A percentile compares a stretch with the other conserved stretches of the same genome.
These are phyloP conservation scores for Vaccinium darrowii DNA, from an alignment of 148 eudicot species.

Conservation along the genomic window DNA sequence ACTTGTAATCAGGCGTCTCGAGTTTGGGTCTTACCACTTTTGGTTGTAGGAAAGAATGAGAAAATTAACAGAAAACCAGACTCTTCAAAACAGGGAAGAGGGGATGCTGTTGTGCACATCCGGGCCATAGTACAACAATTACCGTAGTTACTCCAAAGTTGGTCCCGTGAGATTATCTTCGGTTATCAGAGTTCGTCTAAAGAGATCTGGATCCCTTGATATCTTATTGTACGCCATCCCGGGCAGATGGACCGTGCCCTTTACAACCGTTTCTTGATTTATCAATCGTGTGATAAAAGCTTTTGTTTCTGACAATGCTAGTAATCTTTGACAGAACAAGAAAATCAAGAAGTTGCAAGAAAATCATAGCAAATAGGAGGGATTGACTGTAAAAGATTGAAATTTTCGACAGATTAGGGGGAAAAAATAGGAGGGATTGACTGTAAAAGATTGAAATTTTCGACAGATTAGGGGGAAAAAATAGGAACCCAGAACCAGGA, in stretches of 20 bases:
- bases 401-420: neutral
- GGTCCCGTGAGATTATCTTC: neutral
- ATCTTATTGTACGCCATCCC: neutral
- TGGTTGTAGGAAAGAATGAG: neutral
- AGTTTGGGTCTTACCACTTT: too few relatives aligned
- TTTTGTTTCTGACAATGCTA: neutral
- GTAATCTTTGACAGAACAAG: neutral
- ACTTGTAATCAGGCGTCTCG: too few relatives aligned
- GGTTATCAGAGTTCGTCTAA: neutral
- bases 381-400: neutral
- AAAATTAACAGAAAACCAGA: neutral
- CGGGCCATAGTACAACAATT: too few relatives aligned
- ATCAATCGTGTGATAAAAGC: neutral
- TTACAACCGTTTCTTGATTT: neutral
- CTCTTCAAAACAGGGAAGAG: neutral
- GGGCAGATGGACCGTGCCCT: neutral
- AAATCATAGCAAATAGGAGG: neutral
- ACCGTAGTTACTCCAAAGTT: neutral
- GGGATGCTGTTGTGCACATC: too few relatives aligned
- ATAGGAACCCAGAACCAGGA: neutral
- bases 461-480: neutral
- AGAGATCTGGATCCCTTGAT: neutral
- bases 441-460: neutral
- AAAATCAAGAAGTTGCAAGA: neutral
- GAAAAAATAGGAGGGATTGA: neutral